Conservation (phyloP, 306 rosid genomes). For the Elaeagnus macrophylla region DNA sequence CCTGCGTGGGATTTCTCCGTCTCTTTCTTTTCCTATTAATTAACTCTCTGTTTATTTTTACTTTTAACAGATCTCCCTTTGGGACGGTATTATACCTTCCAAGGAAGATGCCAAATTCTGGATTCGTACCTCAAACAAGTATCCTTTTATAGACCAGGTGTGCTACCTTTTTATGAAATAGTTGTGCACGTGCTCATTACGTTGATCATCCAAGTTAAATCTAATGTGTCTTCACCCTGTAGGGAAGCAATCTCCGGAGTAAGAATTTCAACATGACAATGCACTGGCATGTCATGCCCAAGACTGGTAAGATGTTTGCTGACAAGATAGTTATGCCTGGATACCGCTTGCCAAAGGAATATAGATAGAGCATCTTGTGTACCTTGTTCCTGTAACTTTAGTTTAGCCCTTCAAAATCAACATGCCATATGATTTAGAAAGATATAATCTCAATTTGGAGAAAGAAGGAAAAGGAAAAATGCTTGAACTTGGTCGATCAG, state of each 20-base stretch:
- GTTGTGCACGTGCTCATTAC: neutral
- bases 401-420: too few species aligned
- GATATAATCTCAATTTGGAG: too few species aligned
- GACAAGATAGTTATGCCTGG: conserved; percentile 54
- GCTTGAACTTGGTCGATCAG: too few species aligned
- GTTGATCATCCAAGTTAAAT: neutral
- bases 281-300: conserved; percentile 84
- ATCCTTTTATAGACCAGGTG: conserved; percentile 56
- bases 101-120: conserved; percentile 55
- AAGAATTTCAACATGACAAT: conserved; percentile 59
- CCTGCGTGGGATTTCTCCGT: too few species aligned
- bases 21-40: neutral
- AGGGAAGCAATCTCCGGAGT: conserved; percentile 68
- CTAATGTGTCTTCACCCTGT: neutral
- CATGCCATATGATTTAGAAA: too few species aligned
- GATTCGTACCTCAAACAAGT: conserved; percentile 64
- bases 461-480: too few species aligned
- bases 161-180: neutral
- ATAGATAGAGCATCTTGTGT: conserved; percentile 22
- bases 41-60: neutral
- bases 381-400: too few species aligned
- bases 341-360: conserved; percentile 49
- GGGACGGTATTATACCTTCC: conserved; percentile 72
- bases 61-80: conserved; percentile 49
- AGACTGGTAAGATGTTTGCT: conserved; percentile 63